Percentiles rank a stretch among this genome's conserved stretches.
These are phyloP conservation scores for Lachancea nothofagi DNA, from an alignment of 805 yeast species.

Conservation along the genomic window DNA sequence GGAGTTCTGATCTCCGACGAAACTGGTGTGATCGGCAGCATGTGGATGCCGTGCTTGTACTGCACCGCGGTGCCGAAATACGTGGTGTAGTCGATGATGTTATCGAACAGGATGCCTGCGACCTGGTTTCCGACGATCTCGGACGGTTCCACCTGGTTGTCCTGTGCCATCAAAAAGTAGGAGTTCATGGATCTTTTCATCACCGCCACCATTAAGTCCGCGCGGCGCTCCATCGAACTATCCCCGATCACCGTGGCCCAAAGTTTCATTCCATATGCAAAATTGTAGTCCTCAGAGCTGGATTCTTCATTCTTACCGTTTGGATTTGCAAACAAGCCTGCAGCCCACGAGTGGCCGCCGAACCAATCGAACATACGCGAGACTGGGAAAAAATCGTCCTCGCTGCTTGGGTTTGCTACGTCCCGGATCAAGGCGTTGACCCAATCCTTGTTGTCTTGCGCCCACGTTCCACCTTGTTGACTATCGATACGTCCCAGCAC, in stretches of 20 bases:
- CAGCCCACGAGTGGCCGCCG: conserved; percentile 72
- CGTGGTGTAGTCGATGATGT: conserved; percentile 67
- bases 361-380: conserved; percentile 66
- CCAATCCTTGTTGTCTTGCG: conserved; percentile 44
- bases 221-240: conserved; percentile 45
- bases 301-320: conserved; percentile 74
- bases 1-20: conserved; percentile 52
- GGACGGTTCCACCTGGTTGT: conserved; percentile 47
- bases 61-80: conserved; percentile 58
- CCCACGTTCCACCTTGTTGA: conserved; percentile 49
- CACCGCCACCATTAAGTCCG: conserved; percentile 53
- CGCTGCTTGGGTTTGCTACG: conserved; percentile 54
- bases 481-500: conserved; percentile 62
- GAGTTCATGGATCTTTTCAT: conserved; percentile 48
- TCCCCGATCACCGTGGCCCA: conserved; percentile 63
- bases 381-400: conserved; percentile 55
- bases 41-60: conserved; percentile 73
- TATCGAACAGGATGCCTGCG: conserved; percentile 64
- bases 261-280: conserved; percentile 60
- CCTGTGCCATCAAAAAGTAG: conserved; percentile 47
- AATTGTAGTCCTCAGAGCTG: conserved; percentile 65
- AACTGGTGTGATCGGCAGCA: conserved; percentile 65
- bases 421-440: conserved; percentile 60
- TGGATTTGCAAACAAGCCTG: conserved; percentile 54
- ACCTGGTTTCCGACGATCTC: conserved; percentile 53